These are phyloP conservation scores for Incumbomyces delicatus DNA, from an alignment of 2,329 filamentous ascomycete genomes.

Conservation along the genomic window DNA sequence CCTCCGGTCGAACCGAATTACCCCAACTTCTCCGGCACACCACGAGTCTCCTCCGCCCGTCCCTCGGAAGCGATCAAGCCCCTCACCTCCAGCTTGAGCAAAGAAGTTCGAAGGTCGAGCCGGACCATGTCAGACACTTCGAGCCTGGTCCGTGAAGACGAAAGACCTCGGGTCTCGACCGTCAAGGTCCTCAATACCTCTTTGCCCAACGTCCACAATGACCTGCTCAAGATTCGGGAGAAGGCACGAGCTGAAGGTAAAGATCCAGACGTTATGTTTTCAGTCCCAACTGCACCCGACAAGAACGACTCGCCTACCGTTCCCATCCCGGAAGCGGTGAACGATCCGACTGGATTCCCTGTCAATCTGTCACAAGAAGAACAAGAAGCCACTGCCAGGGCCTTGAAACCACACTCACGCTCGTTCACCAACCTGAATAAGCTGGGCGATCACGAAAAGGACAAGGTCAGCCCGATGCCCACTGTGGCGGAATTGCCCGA, in stretches of 20 bases:
- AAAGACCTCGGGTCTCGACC: slow-evolving; percentile 60
- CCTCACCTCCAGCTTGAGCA: slow-evolving; percentile 11
- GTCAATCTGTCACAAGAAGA: slow-evolving; percentile 48
- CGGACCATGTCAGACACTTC: slow-evolving; percentile 20
- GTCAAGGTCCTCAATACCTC: slow-evolving; percentile 88
- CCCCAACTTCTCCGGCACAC: slow-evolving; percentile 19
- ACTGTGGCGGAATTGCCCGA: slow-evolving; percentile 36
- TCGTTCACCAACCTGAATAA: slow-evolving; percentile 58
- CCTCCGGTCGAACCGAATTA: slow-evolving; percentile 38
- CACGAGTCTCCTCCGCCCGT: slow-evolving; percentile 6
- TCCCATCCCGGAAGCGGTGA: slow-evolving; percentile 21
- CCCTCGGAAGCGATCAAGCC: slow-evolving; percentile 16
- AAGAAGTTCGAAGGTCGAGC: slow-evolving; percentile 10
- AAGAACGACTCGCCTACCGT: slow-evolving; percentile 10
- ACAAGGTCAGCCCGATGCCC: slow-evolving; percentile 48
- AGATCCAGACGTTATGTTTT: slow-evolving; percentile 21
- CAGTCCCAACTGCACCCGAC: slow-evolving; percentile 11
- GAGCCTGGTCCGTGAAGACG: slow-evolving; percentile 25
- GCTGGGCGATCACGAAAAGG: slow-evolving; percentile 43
- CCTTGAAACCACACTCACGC: slow-evolving; percentile 76
- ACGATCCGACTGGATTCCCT: slow-evolving; percentile 18
- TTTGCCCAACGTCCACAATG: slow-evolving; percentile 79
- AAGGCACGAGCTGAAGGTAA: slow-evolving; percentile 40
- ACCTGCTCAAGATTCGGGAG: slow-evolving; percentile 61
- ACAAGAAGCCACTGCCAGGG: slow-evolving; percentile 68